phyloP scores from a whole-genome alignment of 805 yeast genomes.

The Naumovozyma castellii region DNA sequence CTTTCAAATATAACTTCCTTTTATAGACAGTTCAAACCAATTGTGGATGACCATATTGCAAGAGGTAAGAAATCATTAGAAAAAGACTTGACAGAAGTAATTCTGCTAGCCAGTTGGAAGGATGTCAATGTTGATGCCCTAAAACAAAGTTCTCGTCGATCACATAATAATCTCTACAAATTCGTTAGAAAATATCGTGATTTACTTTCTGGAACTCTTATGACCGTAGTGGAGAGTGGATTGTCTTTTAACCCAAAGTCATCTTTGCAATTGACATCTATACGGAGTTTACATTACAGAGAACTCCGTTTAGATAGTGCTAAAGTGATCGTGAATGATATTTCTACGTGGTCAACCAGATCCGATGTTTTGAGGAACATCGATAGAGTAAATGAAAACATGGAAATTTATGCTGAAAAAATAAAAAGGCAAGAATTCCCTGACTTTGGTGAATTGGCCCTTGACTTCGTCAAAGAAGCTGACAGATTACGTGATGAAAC shows the following conservation, averaged over 20 bases:
- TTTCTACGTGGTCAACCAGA: conserved; percentile 46
- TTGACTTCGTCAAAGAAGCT: conserved; percentile 46
- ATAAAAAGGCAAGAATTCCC: conserved; percentile 35
- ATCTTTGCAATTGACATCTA: conserved; percentile 4
- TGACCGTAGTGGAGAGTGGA: conserved; percentile 52
- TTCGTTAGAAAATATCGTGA: conserved; percentile 72
- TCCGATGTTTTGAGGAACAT: conserved; percentile 48
- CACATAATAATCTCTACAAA: conserved; percentile 79
- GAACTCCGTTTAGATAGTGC: conserved; percentile 9
- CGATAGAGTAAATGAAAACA: conserved; percentile 41
- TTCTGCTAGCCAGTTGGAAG: conserved; percentile 90
- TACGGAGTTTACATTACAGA: conserved; percentile 4
- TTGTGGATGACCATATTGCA: conserved; percentile 38
- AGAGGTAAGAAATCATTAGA: conserved; percentile 47
- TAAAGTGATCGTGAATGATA: conserved; percentile 23
- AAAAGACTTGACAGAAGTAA: conserved; percentile 76
- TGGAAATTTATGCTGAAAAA: conserved; percentile 39
- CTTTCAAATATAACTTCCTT: conserved; percentile 39
- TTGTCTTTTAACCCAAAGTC: conserved; percentile 21
- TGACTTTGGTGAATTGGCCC: conserved; percentile 44
- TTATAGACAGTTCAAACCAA: conserved; percentile 54
- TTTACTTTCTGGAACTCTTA: conserved; percentile 43
- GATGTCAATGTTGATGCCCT: conserved; percentile 90
- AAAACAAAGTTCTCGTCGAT: conserved; percentile 84
- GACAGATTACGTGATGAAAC: conserved; percentile 64